phyloP scores from a whole-genome alignment of 495 filamentous ascomycete genomes.

The Poronia punctata region DNA sequence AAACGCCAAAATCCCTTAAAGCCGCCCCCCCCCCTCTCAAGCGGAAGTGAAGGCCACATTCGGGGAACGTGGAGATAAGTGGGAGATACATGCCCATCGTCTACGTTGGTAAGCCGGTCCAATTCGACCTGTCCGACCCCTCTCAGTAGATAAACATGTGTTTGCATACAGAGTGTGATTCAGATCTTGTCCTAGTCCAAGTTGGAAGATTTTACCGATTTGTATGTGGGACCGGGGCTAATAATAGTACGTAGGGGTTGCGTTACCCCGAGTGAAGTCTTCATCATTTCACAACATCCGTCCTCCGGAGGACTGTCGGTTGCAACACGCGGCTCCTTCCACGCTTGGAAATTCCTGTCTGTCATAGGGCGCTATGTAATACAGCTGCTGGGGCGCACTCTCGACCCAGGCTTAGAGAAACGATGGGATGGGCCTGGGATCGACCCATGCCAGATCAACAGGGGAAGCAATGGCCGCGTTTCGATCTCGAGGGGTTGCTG shows the following conservation, averaged over 20 bases:
- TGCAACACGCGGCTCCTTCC: conserved; percentile 43
- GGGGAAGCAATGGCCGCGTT: conserved; percentile 14
- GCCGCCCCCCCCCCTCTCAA: conserved; percentile 24
- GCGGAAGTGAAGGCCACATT: conserved; percentile 21
- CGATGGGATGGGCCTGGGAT: conserved; percentile 53
- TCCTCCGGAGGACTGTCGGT: conserved; percentile 38
- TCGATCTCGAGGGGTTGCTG: conserved; percentile 13
- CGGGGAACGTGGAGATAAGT: conserved; percentile 10
- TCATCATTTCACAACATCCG: conserved; percentile 51
- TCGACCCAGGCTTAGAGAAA: conserved; percentile 33
- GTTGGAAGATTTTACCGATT: too few species aligned
- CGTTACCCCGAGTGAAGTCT: conserved; percentile 44
- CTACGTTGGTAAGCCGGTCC: conserved; percentile 36
- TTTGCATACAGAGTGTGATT: neutral
- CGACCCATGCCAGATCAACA: conserved; percentile 13
- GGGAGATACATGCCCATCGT: conserved; percentile 21
- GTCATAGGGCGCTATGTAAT: conserved; percentile 53
- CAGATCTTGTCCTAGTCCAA: too few species aligned
- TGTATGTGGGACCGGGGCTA: too few species aligned
- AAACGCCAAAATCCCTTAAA: conserved; percentile 27
- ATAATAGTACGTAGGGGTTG: conserved; percentile 20
- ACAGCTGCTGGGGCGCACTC: conserved; percentile 44
- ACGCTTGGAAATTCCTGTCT: conserved; percentile 56
- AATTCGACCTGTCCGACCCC: too few species aligned
- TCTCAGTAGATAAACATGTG: neutral